Base-by-base conservation (phyloP, 352 stramenopile species). In the Phytopythium oedochilum region DNA sequence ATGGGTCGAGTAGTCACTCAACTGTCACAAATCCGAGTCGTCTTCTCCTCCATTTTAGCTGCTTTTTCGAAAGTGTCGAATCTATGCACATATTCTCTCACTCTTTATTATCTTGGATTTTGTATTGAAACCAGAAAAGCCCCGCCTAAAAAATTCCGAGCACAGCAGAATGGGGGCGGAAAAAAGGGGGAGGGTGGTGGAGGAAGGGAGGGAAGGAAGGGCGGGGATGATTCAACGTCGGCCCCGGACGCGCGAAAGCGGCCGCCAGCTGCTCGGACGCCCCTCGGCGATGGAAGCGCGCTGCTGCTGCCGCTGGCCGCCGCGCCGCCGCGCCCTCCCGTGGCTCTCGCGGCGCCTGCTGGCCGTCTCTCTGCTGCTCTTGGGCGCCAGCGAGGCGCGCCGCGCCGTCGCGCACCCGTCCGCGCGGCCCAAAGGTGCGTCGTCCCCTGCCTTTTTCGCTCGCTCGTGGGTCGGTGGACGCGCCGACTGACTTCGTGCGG, bases 351-450 rank as follows among this genome's bases (percentile, higher is more conserved):
- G 64, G 38, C 53, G 62, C 12, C 43, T 77, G 22, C 32, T 77
- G n/a, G 28, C 54, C 20, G 43, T 61, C 43, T 14, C 59, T 0
- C 66, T 77, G 28, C 51, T 77, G 35, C 39, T 77, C 4, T 28
- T 71, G 3, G 68, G 65, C 47, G 65, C 65, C 32, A 71, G 65
- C 26, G 68, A 77, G 50, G 68, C 68, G 10, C 68, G 68, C 12
- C 62, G 68, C 22, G 68, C 61, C 0, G 59, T 77, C 25, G 68
- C 68, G 12, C 48, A 45, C 20, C 31, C 48, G 48, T 55, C 48
- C 9, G 68, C 67, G 43, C 64, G 44, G 17, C 65, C 61, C 14
- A 67, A 74, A 49, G 59, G 68, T 77, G 50, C 20, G 14, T 34
- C 26, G 51, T 36, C 12, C 53, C 44, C n/a, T 40, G 36, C 18